phyloP scores from a whole-genome alignment of 1,284 basidiomycete species.

The Trametes versicolor region DNA sequence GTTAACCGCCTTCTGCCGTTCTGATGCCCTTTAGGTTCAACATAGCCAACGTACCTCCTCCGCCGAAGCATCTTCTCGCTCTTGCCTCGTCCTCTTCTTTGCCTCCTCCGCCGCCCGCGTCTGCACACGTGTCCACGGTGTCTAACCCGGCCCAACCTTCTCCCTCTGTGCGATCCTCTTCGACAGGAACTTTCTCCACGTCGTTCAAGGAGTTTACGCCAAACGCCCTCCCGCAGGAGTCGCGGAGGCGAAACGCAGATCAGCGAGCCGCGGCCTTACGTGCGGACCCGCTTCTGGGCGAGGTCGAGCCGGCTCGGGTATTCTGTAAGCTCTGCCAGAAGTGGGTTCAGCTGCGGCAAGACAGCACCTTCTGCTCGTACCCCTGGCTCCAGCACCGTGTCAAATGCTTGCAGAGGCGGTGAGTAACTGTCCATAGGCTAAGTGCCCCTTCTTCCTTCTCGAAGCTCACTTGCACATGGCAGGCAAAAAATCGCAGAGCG shows the following conservation, averaged over 20 bases:
- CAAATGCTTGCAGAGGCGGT: constrained; percentile 76
- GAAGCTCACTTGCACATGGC: constrained; percentile 16
- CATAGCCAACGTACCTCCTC: constrained; percentile 47
- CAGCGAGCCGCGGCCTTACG: constrained; percentile 75
- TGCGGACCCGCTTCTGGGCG: constrained; percentile 66
- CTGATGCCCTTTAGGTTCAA: constrained; percentile 23
- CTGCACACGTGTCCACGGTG: constrained; percentile 33
- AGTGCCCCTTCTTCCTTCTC: background rate
- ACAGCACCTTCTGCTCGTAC: constrained; percentile 77
- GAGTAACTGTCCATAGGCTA: constrained; percentile 44
- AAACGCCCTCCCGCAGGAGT: constrained; percentile 61
- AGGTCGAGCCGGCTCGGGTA: constrained; percentile 78
- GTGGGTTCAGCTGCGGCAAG: constrained; percentile 82
- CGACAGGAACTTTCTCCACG: constrained; percentile 23
- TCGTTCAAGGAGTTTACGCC: constrained; percentile 62
- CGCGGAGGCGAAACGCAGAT: constrained; percentile 75
- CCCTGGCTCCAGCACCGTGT: constrained; percentile 80
- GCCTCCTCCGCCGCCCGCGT: constrained; percentile 36
- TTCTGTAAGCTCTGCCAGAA: constrained; percentile 79
- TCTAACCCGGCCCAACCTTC: constrained; percentile 19
- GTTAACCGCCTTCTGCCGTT: background rate
- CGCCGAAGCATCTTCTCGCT: constrained; percentile 47
- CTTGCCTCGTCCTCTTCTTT: constrained; percentile 45
- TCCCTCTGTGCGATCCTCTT: constrained; percentile 44
- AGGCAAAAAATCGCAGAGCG: constrained; percentile 56